These are phyloP conservation scores for Pythium volutum DNA, from an alignment of 352 stramenopile genomes.

Conservation along the genomic window DNA sequence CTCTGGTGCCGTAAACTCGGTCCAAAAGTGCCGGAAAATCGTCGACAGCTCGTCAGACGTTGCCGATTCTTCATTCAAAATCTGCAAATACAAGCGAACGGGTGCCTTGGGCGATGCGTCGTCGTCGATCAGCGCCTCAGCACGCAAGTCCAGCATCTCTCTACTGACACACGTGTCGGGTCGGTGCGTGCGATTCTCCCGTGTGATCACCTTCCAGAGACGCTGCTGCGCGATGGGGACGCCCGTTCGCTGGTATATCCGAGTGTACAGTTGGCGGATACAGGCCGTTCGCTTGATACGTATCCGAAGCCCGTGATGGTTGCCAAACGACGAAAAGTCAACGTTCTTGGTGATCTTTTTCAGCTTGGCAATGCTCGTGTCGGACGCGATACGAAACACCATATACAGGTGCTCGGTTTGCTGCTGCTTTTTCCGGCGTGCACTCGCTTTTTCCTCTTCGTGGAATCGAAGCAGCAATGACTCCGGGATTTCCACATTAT, in stretches of 20 bases:
- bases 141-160: constrained; percentile 37
- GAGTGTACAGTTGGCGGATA: constrained; percentile 65
- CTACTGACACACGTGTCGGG: constrained; percentile 56
- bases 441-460: constrained; percentile 69
- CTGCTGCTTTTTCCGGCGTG: constrained; percentile 70
- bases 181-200: constrained; percentile 79
- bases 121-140: constrained; percentile 72
- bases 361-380: constrained; percentile 60
- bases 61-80: constrained; percentile 27
- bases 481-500: constrained; percentile 51
- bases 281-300: constrained; percentile 59
- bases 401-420: constrained; percentile 85
- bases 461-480: constrained; percentile 65
- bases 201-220: constrained; percentile 84
- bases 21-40: constrained; percentile 58
- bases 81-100: constrained; percentile 76
- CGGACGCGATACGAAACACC: constrained; percentile 73
- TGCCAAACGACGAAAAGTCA: constrained; percentile 79
- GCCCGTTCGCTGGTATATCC: constrained; percentile 58
- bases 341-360: constrained; percentile 71
- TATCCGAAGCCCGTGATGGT: constrained; percentile 51
- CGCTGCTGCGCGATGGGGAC: constrained; percentile 63
- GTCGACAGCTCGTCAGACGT: neutral
- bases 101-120: constrained; percentile 62
- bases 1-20: constrained; percentile 51